Percentiles rank a stretch among this genome's conserved stretches.
Conservation (phyloP, 2,329 filamentous ascomycete species). For the Botrytis galanthina region DNA sequence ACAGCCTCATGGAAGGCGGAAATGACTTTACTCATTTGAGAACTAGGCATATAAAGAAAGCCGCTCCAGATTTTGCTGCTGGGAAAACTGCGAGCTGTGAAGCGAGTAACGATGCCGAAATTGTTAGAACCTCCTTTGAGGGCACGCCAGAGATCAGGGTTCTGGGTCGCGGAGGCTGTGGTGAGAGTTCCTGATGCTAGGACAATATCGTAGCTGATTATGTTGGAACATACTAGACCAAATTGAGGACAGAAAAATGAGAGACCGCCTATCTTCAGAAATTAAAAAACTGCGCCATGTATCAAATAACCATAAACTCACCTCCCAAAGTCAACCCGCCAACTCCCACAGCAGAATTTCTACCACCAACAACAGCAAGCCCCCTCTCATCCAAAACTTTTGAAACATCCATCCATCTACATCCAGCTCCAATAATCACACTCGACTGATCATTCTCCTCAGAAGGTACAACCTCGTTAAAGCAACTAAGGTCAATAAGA, state of each 20-base stretch:
- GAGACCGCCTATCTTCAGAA: conserved; percentile 21
- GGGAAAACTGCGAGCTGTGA: conserved; percentile 21
- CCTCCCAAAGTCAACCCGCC: conserved; percentile 31
- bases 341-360: conserved; percentile 34
- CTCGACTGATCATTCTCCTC: conserved; percentile 34
- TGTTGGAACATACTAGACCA: conserved; percentile 27
- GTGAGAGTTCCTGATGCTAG: conserved; percentile 23
- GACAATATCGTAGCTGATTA: conserved; percentile 26
- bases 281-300: neutral
- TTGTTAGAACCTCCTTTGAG: conserved; percentile 29
- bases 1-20: conserved; percentile 33
- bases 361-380: conserved; percentile 42
- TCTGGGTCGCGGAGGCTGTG: conserved; percentile 20
- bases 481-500: conserved; percentile 47
- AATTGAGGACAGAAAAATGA: conserved; percentile 28
- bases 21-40: conserved; percentile 31
- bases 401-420: conserved; percentile 40
- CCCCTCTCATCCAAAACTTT: conserved; percentile 31
- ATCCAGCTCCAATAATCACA: conserved; percentile 40
- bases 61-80: conserved; percentile 39
- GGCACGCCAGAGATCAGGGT: conserved; percentile 25
- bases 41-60: conserved; percentile 36
- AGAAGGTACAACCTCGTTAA: conserved; percentile 34
- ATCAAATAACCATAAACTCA: conserved; percentile 8
- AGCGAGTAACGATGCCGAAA: conserved; percentile 26